These are phyloP conservation scores for Boletus pseudopeckii DNA, from an alignment of 768 basidiomycete genomes.

Conservation along the genomic window DNA sequence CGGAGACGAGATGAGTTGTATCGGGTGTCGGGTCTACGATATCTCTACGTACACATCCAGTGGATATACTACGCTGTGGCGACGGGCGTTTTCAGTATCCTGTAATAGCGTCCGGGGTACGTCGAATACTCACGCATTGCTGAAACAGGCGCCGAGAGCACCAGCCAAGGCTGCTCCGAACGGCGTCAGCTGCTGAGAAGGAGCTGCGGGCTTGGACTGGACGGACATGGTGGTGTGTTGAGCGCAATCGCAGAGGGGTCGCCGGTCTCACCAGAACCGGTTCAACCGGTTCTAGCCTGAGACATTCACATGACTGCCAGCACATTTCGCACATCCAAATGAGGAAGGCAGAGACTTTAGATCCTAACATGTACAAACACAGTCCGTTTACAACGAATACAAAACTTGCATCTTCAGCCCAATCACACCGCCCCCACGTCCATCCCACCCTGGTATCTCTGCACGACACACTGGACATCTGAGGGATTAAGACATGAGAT, in stretches of 20 bases:
- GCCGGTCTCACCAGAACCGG: background rate
- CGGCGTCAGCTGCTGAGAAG: slow-evolving; percentile 69
- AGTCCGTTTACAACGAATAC: slow-evolving; percentile 21
- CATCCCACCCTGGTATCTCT: slow-evolving; percentile 65
- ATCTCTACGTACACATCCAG: slow-evolving; percentile 74
- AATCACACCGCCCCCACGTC: slow-evolving; percentile 63
- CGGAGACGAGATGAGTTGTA: slow-evolving; percentile 6
- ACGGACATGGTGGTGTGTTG: slow-evolving; percentile 26
- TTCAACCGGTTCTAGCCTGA: background rate
- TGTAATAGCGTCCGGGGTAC: slow-evolving; percentile 2
- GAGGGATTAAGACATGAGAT: background rate
- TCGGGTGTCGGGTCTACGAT: background rate
- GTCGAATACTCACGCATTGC: slow-evolving; percentile 70
- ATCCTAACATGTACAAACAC: slow-evolving; percentile 24
- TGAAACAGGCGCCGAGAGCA: slow-evolving; percentile 90
- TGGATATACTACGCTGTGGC: slow-evolving; percentile 81
- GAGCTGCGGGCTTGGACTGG: slow-evolving; percentile 49
- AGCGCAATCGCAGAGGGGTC: too few relatives aligned
- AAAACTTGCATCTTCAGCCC: slow-evolving; percentile 46
- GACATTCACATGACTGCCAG: slow-evolving; percentile 10
- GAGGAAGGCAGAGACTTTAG: slow-evolving; percentile 3
- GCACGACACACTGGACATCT: slow-evolving; percentile 75
- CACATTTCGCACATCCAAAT: background rate
- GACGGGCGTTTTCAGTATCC: background rate
- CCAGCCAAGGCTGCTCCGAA: slow-evolving; percentile 89